These are phyloP conservation scores for Xenosphaeropsis pyriputrescens DNA, from an alignment of 2,329 filamentous ascomycete species.

Conservation along the genomic window DNA sequence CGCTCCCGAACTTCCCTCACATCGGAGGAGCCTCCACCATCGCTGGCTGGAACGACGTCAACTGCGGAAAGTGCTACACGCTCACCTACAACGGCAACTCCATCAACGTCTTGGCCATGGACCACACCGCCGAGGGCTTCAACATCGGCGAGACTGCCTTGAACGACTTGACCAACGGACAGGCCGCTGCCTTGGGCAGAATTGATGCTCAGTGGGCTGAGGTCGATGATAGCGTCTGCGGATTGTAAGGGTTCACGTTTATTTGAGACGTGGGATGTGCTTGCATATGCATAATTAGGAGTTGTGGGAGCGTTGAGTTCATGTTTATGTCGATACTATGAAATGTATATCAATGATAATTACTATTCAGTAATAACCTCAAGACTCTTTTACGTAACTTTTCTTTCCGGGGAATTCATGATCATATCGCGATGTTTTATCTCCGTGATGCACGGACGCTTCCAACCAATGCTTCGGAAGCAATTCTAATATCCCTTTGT, in stretches of 20 bases:
- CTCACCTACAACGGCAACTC: slow-evolving; percentile 33
- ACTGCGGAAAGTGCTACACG: slow-evolving; percentile 45
- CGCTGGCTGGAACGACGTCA: slow-evolving; percentile 34
- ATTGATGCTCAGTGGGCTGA: slow-evolving; percentile 32
- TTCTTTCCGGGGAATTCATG: no score
- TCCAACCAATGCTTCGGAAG: no score
- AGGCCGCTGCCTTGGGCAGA: slow-evolving; percentile 32
- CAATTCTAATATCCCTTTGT: no score
- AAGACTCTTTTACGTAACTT: no score
- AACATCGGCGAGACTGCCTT: slow-evolving; percentile 42
- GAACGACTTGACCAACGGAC: slow-evolving; percentile 37
- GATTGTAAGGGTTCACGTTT: slow-evolving; percentile 12
- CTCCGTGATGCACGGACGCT: no score
- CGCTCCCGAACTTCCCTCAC: slow-evolving; percentile 34
- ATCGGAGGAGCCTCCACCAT: slow-evolving; percentile 38
- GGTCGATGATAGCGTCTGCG: slow-evolving; percentile 29
- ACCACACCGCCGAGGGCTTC: slow-evolving; percentile 32
- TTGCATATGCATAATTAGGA: no score
- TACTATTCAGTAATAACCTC: no score
- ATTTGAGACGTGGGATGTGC: no score
- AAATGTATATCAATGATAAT: no score
- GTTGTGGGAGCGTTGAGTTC: no score
- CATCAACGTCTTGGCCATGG: slow-evolving; percentile 40
- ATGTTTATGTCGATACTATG: no score
- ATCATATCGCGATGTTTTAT: no score